Percentiles rank a stretch among this genome's conserved stretches.
Evolutionary conservation across 164 flowering plant species (phyloP).

Genomic region (Piper betle): DNA sequence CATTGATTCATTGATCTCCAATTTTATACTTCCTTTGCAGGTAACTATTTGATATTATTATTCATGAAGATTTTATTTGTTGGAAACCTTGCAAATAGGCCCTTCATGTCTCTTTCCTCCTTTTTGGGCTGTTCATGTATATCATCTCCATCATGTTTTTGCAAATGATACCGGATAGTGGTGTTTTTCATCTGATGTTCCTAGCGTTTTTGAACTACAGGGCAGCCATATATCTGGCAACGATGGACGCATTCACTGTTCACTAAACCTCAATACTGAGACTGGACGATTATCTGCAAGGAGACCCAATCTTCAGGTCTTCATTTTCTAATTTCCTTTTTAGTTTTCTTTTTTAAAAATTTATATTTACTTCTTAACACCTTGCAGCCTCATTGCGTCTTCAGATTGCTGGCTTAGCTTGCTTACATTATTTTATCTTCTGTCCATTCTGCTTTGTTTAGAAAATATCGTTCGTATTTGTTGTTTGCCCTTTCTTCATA

Average conservation of each 20-base stretch:
- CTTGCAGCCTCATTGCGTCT: neutral
- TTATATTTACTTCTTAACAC: neutral
- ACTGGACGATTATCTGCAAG: constrained; percentile 96
- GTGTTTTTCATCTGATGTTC: neutral
- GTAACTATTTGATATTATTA: constrained; percentile 14
- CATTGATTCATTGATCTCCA: constrained; percentile 85
- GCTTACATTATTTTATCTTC: neutral
- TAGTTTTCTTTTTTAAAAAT: neutral
- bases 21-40: constrained; percentile 92
- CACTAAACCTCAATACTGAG: constrained; percentile 95
- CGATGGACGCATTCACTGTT: constrained; percentile 86
- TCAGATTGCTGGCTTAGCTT: neutral
- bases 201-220: constrained; percentile 22
- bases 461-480: neutral
- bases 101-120: no score
- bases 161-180: neutral
- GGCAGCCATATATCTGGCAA: constrained; percentile 67
- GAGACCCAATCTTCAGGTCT: constrained; percentile 95
- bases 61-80: no score
- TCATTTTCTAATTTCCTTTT: neutral
- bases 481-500: neutral
- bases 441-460: neutral
- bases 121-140: no score
- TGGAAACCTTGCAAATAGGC: no score
- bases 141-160: neutral